phyloP scores from a whole-genome alignment of 163 green algal species.

The Chloromonas sp. region DNA sequence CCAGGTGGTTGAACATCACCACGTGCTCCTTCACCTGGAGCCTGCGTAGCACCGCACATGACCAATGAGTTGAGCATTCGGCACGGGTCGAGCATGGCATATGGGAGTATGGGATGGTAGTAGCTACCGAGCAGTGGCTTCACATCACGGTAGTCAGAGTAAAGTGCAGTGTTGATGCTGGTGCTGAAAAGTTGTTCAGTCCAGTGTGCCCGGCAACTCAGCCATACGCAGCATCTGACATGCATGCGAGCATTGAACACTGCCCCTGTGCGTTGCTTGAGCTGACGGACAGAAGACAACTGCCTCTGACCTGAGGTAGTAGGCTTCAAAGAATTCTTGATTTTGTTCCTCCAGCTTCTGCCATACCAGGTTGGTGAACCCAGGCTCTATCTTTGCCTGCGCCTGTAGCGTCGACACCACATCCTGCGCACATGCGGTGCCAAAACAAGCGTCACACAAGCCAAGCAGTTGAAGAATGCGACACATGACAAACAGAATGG shows the following conservation, averaged over 20 bases:
- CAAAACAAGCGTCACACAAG: background rate
- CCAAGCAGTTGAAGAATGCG: background rate
- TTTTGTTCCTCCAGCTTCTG: slow-evolving; percentile 95
- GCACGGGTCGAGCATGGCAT: too few species aligned
- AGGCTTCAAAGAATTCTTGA: slow-evolving; percentile 85
- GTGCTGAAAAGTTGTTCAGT: too few species aligned
- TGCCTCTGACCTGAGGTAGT: slow-evolving; percentile 57
- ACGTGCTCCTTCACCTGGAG: slow-evolving; percentile 93
- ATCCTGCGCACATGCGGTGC: background rate
- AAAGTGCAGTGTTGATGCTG: too few species aligned
- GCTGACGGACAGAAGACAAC: too few species aligned
- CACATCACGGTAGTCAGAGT: too few species aligned
- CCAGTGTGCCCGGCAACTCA: too few species aligned
- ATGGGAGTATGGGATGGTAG: too few species aligned
- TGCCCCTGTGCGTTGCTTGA: too few species aligned
- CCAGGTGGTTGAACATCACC: slow-evolving; percentile 90
- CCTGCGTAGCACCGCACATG: slow-evolving; percentile 16
- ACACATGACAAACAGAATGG: background rate
- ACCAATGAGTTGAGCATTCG: too few species aligned
- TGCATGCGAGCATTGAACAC: too few species aligned
- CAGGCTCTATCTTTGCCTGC: slow-evolving; percentile 65
- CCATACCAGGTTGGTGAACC: slow-evolving; percentile 87
- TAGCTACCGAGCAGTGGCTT: too few species aligned
- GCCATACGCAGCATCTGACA: too few species aligned
- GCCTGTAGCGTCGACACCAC: slow-evolving; percentile 23